Base-by-base conservation (phyloP, 192 early-diverging fungal species). In the Entophlyctis helioformis region DNA sequence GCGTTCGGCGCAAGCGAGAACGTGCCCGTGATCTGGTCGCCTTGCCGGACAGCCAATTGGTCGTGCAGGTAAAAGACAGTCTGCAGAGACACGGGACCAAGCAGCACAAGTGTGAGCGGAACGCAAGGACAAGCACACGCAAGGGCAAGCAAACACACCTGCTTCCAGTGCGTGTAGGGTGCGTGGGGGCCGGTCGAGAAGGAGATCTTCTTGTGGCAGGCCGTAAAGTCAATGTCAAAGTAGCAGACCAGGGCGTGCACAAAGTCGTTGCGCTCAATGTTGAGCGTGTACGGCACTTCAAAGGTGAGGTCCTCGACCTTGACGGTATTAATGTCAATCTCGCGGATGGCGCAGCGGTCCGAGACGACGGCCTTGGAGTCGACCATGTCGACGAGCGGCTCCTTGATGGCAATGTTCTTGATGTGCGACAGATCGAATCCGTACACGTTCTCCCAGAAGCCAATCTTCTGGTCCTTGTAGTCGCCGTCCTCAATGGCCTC, bases 121-220 rank as follows among this genome's bases (percentile, higher is more conserved):
- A 29, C 46, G 2, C 2, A 40, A 2, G 26, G 22, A 49, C 12
- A 39, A 31, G 11, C 11, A 4, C 6, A 31, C 6, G 29, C 29
- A 4, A 11, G 29, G 6, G 29, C 29, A 31, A 31, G 29, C 29
- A 11, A 31, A 11, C 48, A 25, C 42, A 74, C 72, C 70, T 98
- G 95, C 68, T 97, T 96, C 96, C 96, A 99, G 59, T 99, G 96
- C n/a, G 96, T 99, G 72, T 95, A 83, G 64, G 78, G 66, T 53
- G 74, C 66, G 53, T 86, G 76, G 4, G 88, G 82, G 26, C 94
- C 73, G 47, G 93, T 83, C 59, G 87, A 66, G 62, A 81, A 57
- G 36, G 64, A 62, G 22, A 95, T 73, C 36, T 80, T 81, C 56
- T 90, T 84, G 64, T 93, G 89, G 65, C 85, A 88, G 36, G 84